These are phyloP conservation scores for Trichoderma oligosporum DNA, from an alignment of 2,329 filamentous ascomycete species.

Conservation along the genomic window DNA sequence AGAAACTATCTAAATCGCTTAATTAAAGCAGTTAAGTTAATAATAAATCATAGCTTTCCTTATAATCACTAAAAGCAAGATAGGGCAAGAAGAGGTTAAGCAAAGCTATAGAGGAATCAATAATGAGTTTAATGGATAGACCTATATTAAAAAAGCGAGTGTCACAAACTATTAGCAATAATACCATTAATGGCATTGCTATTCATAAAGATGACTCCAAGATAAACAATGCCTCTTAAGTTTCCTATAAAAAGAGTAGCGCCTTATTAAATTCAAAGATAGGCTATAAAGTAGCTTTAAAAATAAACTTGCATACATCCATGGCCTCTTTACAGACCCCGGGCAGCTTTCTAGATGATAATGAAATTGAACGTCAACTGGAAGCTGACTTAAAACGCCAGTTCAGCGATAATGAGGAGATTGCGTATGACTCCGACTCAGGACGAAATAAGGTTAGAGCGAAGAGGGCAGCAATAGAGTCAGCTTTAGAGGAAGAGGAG, in stretches of 20 bases:
- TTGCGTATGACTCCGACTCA: conserved; percentile 45
- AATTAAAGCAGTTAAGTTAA: conserved; percentile 33
- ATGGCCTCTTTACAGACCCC: conserved; percentile 43
- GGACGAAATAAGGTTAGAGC: conserved; percentile 36
- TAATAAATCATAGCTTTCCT: conserved; percentile 13
- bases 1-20: conserved; percentile 45
- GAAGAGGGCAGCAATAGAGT: conserved; percentile 29
- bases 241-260: conserved; percentile 38
- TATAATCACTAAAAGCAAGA: conserved; percentile 37
- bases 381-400: conserved; percentile 61
- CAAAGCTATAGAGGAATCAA: conserved; percentile 52
- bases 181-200: conserved; percentile 37
- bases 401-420: conserved; percentile 51
- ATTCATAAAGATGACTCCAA: conserved; percentile 40
- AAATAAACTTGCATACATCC: conserved; percentile 45
- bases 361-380: conserved; percentile 62
- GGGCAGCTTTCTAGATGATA: conserved; percentile 52
- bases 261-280: conserved; percentile 39
- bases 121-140: conserved; percentile 40
- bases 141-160: conserved; percentile 59
- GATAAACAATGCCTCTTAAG: conserved; percentile 37
- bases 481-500: conserved; percentile 31
- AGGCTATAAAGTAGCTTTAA: conserved; percentile 41
- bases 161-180: conserved; percentile 47
- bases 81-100: conserved; percentile 62